Conservation (phyloP, 331 rosid species). For the Saraca asoca region DNA sequence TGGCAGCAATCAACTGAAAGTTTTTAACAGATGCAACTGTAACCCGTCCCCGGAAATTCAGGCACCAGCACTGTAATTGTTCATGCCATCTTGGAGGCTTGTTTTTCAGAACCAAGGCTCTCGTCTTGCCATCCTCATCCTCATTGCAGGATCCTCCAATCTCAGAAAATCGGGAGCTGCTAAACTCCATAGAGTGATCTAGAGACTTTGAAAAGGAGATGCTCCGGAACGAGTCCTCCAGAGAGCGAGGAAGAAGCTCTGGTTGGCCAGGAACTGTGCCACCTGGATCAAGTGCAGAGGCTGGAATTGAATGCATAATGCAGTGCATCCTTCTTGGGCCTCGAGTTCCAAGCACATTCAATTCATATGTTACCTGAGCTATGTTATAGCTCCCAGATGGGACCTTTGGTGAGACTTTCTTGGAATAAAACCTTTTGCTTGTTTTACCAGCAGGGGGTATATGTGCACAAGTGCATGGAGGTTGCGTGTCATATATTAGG, state of each 20-base stretch:
- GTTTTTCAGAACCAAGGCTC: conserved; percentile 85
- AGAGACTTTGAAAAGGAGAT: conserved; percentile 75
- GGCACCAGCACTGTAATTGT: conserved; percentile 94
- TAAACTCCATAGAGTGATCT: conserved; percentile 72
- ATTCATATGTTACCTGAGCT: conserved; percentile 81
- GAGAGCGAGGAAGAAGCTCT: conserved; percentile 58
- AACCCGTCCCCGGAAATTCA: conserved; percentile 88
- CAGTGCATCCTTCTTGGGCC: conserved; percentile 95
- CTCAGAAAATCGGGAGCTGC: conserved; percentile 78
- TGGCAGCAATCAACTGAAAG: conserved; percentile 87
- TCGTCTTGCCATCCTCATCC: conserved; percentile 55
- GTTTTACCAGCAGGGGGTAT: conserved; percentile 60
- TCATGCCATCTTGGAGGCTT: conserved; percentile 98
- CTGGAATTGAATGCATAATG: conserved; percentile 80
- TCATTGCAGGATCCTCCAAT: conserved; percentile 49
- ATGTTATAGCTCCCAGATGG: conserved; percentile 83
- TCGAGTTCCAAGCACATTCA: conserved; percentile 80
- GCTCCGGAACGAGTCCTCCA: conserved; percentile 76
- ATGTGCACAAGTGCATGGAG: conserved; percentile 63
- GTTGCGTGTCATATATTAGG: conserved; percentile 80
- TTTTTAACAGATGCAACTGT: conserved; percentile 98
- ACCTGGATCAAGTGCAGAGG: conserved; percentile 66
- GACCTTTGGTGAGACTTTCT: conserved; percentile 84
- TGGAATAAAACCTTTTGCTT: conserved; percentile 80
- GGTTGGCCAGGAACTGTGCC: conserved; percentile 78